A percentile compares a stretch with the other conserved stretches of the same genome.
phyloP scores from a whole-genome alignment of 768 basidiomycete genomes.

The Lactarius evosmus region DNA sequence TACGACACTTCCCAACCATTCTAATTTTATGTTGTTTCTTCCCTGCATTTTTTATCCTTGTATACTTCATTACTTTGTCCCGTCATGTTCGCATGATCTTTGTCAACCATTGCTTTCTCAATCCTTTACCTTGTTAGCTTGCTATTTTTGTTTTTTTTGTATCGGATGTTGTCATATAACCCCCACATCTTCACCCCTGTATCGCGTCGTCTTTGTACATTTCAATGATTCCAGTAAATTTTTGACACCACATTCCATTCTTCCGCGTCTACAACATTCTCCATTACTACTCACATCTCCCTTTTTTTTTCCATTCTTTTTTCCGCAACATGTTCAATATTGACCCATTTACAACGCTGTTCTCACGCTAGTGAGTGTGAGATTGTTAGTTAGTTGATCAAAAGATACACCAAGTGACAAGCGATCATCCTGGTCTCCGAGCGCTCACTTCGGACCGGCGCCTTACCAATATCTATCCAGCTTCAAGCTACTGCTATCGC shows the following conservation, averaged over 20 bases:
- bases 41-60: neutral
- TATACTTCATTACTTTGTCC: neutral
- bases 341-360: neutral
- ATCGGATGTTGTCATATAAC: neutral
- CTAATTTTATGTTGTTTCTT: neutral
- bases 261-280: neutral
- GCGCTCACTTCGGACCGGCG: too few species aligned
- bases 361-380: neutral
- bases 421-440: too few species aligned
- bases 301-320: too few species aligned
- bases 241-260: constrained; percentile 12
- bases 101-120: neutral
- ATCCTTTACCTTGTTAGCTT: neutral
- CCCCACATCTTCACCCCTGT: neutral
- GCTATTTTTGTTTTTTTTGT: too few species aligned
- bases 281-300: neutral
- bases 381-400: too few species aligned
- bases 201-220: neutral
- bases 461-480: too few species aligned
- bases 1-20: neutral
- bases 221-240: neutral
- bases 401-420: too few species aligned
- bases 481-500: too few species aligned
- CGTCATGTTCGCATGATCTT: neutral
- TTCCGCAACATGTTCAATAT: neutral